Base-by-base conservation (phyloP, 2,329 filamentous ascomycete species). In the Trichophyton mentagrophytes region DNA sequence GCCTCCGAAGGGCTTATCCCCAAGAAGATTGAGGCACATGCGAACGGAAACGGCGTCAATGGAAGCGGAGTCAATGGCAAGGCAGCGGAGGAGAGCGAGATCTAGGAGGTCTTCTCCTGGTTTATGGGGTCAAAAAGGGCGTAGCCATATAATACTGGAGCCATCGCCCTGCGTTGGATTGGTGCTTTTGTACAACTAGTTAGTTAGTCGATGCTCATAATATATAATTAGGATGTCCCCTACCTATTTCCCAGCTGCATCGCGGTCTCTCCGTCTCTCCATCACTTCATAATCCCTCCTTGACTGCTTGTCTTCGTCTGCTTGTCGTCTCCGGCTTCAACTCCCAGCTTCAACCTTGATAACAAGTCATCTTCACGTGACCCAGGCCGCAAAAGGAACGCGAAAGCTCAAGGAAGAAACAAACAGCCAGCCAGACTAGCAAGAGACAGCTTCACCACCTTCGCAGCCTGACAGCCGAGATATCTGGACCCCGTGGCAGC, bases 31-130 rank as follows among this genome's bases (percentile, higher is more conserved):
- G 30, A 25, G 13, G 22, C 15, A 6, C 51, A 57, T n/a, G n/a
- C 38, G 11, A 57, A 57, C 30, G 55, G 30, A n/a, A 44, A 49
- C 27, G 59, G 57, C 3, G 38, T 55, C n/a, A 55, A 61, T 15
- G 62, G 33, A 9, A 38, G 11, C 33, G 36, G 61, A 55, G 13
- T 46, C 57, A 27, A 38, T 38, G 33, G 33, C 11, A 38, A 38
- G 11, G 47, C 47, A n/a, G 60, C 42, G 15, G 60, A 58, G 8
- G 58, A 57, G 30, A 38, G 38, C 20, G 33, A 38, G 11, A 17
- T 44, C n/a, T 44, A 44, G 40, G 40, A 17, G 3, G 2, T 20
- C 40, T n/a, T n/a, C 40, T 44, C 40, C n/a, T 17, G 4, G 3
- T n/a, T 7, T n/a, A 44, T 7, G n/a, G 40, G n/a, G 3, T 44